Evolutionary conservation across 495 filamentous ascomycete genomes (phyloP).

Genomic region (Aspergillus diversus): DNA sequence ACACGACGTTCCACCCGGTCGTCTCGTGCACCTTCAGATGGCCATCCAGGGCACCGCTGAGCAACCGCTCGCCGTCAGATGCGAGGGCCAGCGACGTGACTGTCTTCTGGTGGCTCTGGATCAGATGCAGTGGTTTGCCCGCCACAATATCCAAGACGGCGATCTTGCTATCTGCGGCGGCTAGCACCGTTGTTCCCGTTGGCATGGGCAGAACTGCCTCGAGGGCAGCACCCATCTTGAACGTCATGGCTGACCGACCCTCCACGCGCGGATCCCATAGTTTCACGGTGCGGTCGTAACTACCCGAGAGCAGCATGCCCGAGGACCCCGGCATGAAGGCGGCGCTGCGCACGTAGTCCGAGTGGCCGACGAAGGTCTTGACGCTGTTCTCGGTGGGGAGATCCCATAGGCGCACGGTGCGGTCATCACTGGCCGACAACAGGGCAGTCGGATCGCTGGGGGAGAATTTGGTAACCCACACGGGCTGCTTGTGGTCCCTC

Average conservation of each 20-base stretch:
- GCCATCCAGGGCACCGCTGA: constrained; percentile 88
- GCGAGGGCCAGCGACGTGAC: constrained; percentile 84
- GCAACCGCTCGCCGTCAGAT: constrained; percentile 74
- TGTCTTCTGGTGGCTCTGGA: constrained; percentile 96
- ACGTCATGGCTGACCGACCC: constrained; percentile 74
- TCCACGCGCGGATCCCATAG: constrained; percentile 88
- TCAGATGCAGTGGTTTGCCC: constrained; percentile 79
- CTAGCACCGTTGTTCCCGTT: constrained; percentile 82
- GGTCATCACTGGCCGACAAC: constrained; percentile 86
- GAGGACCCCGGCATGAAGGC: constrained; percentile 82
- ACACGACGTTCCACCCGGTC: constrained; percentile 86
- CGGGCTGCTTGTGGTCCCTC: constrained; percentile 92
- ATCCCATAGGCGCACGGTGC: constrained; percentile 92
- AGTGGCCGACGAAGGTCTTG: constrained; percentile 81
- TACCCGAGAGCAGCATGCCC: constrained; percentile 79
- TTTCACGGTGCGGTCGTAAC: constrained; percentile 91
- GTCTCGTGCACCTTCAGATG: constrained; percentile 97
- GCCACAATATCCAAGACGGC: constrained; percentile 93
- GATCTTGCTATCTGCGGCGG: constrained; percentile 84
- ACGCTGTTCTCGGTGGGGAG: constrained; percentile 76
- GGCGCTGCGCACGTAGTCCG: constrained; percentile 87
- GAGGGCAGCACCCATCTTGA: constrained; percentile 87
- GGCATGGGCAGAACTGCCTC: constrained; percentile 85
- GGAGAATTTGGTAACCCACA: constrained; percentile 88
- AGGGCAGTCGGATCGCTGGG: constrained; percentile 82